A percentile compares a stretch with the other conserved stretches of the same genome.
Evolutionary conservation across 2,329 filamentous ascomycete species (phyloP).

Genomic region (Claviceps sp.): DNA sequence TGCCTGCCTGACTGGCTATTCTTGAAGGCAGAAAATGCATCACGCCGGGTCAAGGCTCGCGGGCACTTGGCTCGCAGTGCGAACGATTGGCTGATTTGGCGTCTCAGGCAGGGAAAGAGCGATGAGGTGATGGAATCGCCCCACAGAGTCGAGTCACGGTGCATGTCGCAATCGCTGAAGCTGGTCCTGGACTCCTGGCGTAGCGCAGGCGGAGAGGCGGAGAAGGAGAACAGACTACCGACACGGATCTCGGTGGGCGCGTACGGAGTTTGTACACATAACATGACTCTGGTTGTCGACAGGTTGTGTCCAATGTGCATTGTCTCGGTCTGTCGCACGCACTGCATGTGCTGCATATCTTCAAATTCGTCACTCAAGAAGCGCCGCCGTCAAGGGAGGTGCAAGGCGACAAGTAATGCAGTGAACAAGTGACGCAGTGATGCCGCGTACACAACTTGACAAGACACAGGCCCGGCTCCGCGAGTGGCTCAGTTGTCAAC

Average conservation of each 20-base stretch:
- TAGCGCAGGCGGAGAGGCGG: constrained; percentile 1
- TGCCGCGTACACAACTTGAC: too few relatives aligned
- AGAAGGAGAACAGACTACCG: not conserved
- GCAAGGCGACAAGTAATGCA: not conserved
- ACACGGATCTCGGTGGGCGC: too few relatives aligned
- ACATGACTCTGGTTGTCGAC: not conserved
- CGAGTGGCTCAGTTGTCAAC: not conserved
- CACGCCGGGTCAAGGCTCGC: not conserved
- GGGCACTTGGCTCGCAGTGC: not conserved
- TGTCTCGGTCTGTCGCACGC: not conserved
- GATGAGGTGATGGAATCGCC: constrained; percentile 6
- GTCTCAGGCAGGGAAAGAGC: not conserved
- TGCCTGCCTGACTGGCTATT: not conserved
- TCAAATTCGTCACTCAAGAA: not conserved
- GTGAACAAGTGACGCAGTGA: not conserved
- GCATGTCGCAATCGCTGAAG: constrained; percentile 8
- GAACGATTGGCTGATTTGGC: not conserved
- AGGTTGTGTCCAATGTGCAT: not conserved
- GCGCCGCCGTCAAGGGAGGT: not conserved
- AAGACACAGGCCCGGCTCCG: too few relatives aligned
- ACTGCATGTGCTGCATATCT: not conserved
- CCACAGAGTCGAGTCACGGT: not conserved
- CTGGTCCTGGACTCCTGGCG: not conserved
- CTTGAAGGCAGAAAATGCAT: not conserved
- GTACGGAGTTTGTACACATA: too few relatives aligned